Evolutionary conservation across 106 monocot species (phyloP).

Genomic region (Acorus gramineus): DNA sequence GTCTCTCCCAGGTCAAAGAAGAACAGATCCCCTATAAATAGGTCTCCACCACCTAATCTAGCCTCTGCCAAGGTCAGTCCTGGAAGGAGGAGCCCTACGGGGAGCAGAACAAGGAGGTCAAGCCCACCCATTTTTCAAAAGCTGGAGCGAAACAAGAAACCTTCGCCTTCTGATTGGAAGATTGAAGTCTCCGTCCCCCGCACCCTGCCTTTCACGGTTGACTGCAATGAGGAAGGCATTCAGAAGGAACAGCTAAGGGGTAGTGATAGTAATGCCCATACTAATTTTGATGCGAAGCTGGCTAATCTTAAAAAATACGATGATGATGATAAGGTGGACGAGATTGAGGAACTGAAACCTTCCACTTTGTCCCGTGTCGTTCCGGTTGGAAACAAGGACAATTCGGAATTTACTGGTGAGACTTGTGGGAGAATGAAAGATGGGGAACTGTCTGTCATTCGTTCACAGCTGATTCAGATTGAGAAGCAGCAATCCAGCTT

Average conservation of each 20-base stretch:
- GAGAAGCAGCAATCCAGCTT: slow-evolving; percentile 81
- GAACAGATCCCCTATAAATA: slow-evolving; percentile 27
- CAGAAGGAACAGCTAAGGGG: neutral
- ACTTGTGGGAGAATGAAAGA: slow-evolving; percentile 26
- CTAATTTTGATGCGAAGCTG: slow-evolving; percentile 26
- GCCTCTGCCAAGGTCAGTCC: slow-evolving; percentile 24
- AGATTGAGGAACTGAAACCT: slow-evolving; percentile 22
- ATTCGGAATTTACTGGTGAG: slow-evolving; percentile 13
- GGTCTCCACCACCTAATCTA: slow-evolving; percentile 45
- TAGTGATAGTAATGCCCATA: slow-evolving; percentile 10
- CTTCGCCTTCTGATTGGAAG: slow-evolving; percentile 31
- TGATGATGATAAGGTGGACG: slow-evolving; percentile 34
- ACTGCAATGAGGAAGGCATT: slow-evolving; percentile 23
- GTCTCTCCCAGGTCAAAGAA: slow-evolving; percentile 29
- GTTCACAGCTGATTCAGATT: slow-evolving; percentile 83
- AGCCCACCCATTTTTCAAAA: slow-evolving; percentile 26
- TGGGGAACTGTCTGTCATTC: slow-evolving; percentile 52
- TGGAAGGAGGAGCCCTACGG: slow-evolving; percentile 17
- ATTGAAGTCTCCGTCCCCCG: slow-evolving; percentile 40
- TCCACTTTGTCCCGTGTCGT: slow-evolving; percentile 21
- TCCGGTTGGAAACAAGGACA: slow-evolving; percentile 39
- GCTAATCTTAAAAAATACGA: slow-evolving; percentile 32
- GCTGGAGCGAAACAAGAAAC: slow-evolving; percentile 8
- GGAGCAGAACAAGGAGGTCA: slow-evolving; percentile 16
- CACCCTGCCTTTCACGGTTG: slow-evolving; percentile 13